Conservation (phyloP, 257 asterid species). For the Przewalskia tangutica region DNA sequence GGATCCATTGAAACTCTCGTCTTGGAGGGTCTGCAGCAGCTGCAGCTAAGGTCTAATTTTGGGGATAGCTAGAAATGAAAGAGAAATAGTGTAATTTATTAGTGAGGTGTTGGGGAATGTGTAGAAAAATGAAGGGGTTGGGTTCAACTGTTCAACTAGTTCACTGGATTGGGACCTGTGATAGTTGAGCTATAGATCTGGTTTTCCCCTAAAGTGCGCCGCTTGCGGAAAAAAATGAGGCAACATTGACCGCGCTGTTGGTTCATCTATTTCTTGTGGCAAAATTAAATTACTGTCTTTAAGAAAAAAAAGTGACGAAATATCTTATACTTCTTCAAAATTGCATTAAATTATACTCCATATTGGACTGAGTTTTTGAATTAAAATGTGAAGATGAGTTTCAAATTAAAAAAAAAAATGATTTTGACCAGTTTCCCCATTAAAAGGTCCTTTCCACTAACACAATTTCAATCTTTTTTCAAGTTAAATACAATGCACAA, state of each 20-base stretch:
- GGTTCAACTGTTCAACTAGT: neutral
- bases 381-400: too few species aligned
- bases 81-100: neutral
- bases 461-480: too few species aligned
- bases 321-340: neutral
- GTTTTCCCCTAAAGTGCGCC: constrained; percentile 22
- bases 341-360: too few species aligned
- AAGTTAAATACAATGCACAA: too few species aligned
- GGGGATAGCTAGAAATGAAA: neutral
- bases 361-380: too few species aligned
- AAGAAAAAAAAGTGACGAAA: neutral
- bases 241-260: constrained; percentile 6
- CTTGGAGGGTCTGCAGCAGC: neutral
- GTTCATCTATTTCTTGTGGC: neutral
- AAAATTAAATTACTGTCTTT: neutral
- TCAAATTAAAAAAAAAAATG: too few species aligned
- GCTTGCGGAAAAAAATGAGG: constrained; percentile 23
- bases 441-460: too few species aligned
- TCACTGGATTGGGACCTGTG: neutral
- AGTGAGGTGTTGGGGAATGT: neutral
- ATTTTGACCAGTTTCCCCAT: too few species aligned
- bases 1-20: constrained; percentile 40
- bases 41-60: neutral
- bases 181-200: constrained; percentile 21
- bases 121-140: constrained; percentile 7